These are phyloP conservation scores for Klebsormidium nitens DNA, from an alignment of 139 green algal species.

Conservation along the genomic window DNA sequence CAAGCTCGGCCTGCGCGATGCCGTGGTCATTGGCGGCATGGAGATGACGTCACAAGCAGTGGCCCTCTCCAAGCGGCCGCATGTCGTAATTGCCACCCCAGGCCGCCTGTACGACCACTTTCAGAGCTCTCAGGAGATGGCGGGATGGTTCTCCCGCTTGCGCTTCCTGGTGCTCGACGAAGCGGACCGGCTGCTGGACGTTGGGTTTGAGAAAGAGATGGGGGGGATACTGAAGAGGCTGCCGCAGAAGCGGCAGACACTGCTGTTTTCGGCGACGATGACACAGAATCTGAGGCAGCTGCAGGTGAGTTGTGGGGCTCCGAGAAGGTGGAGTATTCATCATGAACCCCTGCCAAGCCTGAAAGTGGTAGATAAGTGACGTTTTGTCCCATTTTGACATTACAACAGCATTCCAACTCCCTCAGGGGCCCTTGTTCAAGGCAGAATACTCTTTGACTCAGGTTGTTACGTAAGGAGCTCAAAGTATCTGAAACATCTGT, in stretches of 20 bases:
- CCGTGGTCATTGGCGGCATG: conserved; percentile 83
- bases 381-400: too few relatives aligned
- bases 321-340: too few relatives aligned
- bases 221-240: conserved; percentile 35
- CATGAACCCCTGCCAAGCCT: too few relatives aligned
- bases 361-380: too few relatives aligned
- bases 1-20: conserved; percentile 36
- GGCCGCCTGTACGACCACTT: conserved; percentile 59
- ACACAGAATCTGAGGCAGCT: conserved; percentile 48
- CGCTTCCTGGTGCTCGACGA: conserved; percentile 92
- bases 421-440: too few relatives aligned
- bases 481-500: too few relatives aligned
- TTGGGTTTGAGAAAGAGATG: conserved; percentile 72
- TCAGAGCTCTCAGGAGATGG: conserved; percentile 16
- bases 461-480: too few relatives aligned
- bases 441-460: too few relatives aligned
- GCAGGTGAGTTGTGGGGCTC: conserved; percentile 13
- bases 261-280: conserved; percentile 92
- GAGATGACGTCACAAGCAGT: conserved; percentile 73
- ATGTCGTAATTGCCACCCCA: conserved; percentile 93
- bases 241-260: conserved; percentile 68
- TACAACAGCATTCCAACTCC: too few relatives aligned
- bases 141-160: conserved; percentile 38
- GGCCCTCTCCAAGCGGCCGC: conserved; percentile 66
- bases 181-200: conserved; percentile 86